These are phyloP conservation scores for Fusarium multiceps DNA, from an alignment of 2,329 filamentous ascomycete genomes.

Conservation along the genomic window DNA sequence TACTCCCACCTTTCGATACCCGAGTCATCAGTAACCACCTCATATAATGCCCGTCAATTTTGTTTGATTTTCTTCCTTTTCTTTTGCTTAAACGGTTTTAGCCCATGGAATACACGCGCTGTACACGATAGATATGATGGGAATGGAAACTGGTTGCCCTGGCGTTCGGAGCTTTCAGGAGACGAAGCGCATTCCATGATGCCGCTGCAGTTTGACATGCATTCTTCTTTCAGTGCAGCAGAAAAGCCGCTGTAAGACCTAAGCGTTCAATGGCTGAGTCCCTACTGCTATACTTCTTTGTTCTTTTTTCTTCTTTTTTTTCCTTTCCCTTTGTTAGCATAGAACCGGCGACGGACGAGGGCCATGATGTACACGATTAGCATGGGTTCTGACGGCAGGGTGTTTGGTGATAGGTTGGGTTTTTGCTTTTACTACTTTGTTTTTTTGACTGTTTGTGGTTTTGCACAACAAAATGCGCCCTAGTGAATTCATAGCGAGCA, in stretches of 20 bases:
- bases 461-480: background rate
- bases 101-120: slow-evolving; percentile 23
- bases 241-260: slow-evolving; percentile 5
- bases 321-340: background rate
- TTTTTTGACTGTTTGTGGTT: slow-evolving; percentile 1
- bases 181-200: slow-evolving; percentile 7
- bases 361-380: slow-evolving; percentile 40
- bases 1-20: background rate
- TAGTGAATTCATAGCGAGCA: background rate
- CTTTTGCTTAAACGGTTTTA: slow-evolving; percentile 17
- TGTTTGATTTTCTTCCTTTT: background rate
- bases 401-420: slow-evolving; percentile 20
- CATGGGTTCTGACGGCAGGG: slow-evolving; percentile 31
- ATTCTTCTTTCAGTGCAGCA: slow-evolving; percentile 1
- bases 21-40: background rate
- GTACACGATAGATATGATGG: slow-evolving; percentile 38
- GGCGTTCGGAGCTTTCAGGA: slow-evolving; percentile 33
- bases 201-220: background rate
- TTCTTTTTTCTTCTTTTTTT: background rate
- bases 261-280: slow-evolving; percentile 6
- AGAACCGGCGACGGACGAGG: slow-evolving; percentile 24
- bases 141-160: slow-evolving; percentile 12
- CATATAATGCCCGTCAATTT: background rate
- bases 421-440: slow-evolving; percentile 9
- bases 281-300: background rate